Percentiles rank a stretch among this genome's conserved stretches.
These are phyloP conservation scores for Venturia nashicola DNA, from an alignment of 2,329 filamentous ascomycete species.

Conservation along the genomic window DNA sequence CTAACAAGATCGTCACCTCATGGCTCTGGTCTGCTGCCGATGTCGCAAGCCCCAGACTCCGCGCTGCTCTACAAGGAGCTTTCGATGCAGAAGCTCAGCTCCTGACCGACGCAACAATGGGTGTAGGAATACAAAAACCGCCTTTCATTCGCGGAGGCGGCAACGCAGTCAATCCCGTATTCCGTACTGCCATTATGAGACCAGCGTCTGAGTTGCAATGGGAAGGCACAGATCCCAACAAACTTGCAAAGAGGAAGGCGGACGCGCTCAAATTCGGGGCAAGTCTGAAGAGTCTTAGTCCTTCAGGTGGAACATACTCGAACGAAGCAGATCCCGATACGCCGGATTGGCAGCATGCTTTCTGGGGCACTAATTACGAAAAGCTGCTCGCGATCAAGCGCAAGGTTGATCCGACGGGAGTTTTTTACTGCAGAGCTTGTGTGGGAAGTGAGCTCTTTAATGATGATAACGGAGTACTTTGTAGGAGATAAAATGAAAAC, in stretches of 20 bases:
- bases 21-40: conserved; percentile 7
- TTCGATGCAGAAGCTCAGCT: not conserved
- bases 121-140: conserved; percentile 4
- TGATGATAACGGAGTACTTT: not conserved
- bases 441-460: conserved; percentile 7
- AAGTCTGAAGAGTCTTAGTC: conserved; percentile 1
- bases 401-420: conserved; percentile 9
- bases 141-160: conserved; percentile 8
- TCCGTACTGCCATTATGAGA: conserved; percentile 12
- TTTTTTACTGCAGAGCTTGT: conserved; percentile 9
- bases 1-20: conserved; percentile 1
- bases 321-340: conserved; percentile 9
- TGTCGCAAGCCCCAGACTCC: conserved; percentile 1
- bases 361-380: conserved; percentile 10
- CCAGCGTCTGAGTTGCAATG: conserved; percentile 16
- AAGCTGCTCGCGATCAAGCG: conserved; percentile 9
- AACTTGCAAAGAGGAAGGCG: not conserved
- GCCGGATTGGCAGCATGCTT: conserved; percentile 10
- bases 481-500: not conserved
- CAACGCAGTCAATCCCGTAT: conserved; percentile 14
- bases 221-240: conserved; percentile 1
- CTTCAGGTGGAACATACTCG: not conserved
- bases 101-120: conserved; percentile 4
- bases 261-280: not conserved
- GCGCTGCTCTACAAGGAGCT: conserved; percentile 2